Percentiles rank a stretch among this genome's conserved stretches.
These are phyloP conservation scores for Phaeodactylum tricornutum DNA, from an alignment of 108 stramenopile species.

Conservation along the genomic window DNA sequence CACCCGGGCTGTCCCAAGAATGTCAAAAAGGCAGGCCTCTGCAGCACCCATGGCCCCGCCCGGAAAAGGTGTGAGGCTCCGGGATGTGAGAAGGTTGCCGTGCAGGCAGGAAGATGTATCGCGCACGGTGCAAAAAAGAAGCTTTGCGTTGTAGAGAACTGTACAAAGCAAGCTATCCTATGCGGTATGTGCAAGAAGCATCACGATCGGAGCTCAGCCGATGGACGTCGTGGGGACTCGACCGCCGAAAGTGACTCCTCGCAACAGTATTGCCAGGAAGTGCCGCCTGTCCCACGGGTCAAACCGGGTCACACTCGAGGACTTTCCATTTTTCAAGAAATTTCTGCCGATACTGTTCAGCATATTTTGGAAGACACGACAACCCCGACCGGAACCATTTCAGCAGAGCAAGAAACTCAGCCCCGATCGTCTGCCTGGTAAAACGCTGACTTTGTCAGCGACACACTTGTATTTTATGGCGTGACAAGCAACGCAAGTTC, in stretches of 20 bases:
- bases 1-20: constrained; percentile 78
- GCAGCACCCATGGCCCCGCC: constrained; percentile 81
- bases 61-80: constrained; percentile 64
- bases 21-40: constrained; percentile 77
- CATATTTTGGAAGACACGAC: constrained; percentile 15
- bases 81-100: constrained; percentile 73
- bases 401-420: too few relatives aligned
- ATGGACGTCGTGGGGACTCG: background rate
- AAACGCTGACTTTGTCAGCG: too few relatives aligned
- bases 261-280: background rate
- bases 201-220: constrained; percentile 32
- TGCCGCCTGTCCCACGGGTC: background rate
- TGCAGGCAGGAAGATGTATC: constrained; percentile 81
- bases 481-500: too few relatives aligned
- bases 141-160: constrained; percentile 50
- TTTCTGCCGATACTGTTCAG: constrained; percentile 35
- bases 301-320: constrained; percentile 39
- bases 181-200: constrained; percentile 85
- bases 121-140: constrained; percentile 86
- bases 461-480: too few relatives aligned
- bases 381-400: background rate
- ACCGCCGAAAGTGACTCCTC: background rate
- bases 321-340: constrained; percentile 60
- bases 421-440: too few relatives aligned
- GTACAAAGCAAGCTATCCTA: constrained; percentile 79